These are phyloP conservation scores for Closterium sp. DNA, from an alignment of 139 green algal genomes.

Conservation along the genomic window DNA sequence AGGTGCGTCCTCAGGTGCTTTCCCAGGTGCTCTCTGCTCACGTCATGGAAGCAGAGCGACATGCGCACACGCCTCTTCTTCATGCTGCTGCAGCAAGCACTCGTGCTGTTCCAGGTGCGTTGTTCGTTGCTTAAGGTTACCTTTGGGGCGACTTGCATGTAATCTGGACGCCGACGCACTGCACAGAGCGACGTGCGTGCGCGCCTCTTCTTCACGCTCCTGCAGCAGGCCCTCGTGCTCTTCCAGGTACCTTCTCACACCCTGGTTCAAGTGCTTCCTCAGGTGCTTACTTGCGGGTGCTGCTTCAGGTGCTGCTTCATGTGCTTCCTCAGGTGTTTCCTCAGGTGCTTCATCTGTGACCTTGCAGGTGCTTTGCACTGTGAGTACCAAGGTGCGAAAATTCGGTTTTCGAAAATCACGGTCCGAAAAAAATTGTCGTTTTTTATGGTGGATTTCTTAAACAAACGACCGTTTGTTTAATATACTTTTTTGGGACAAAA, in stretches of 20 bases:
- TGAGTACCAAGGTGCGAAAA: too few species aligned
- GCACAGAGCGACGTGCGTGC: slow-evolving; percentile 9
- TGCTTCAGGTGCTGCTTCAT: not conserved
- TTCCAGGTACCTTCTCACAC: slow-evolving; percentile 27
- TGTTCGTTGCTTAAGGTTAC: too few species aligned
- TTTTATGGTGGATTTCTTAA: too few species aligned
- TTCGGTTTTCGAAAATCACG: too few species aligned
- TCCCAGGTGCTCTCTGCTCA: not conserved
- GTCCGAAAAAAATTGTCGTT: too few species aligned
- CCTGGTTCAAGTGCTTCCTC: not conserved
- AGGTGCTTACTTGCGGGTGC: not conserved
- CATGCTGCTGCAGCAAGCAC: slow-evolving; percentile 30
- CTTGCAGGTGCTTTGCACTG: not conserved
- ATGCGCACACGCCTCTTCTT: slow-evolving; percentile 41
- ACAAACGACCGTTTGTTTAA: too few species aligned
- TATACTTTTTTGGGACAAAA: too few species aligned
- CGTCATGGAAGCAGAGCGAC: slow-evolving; percentile 32
- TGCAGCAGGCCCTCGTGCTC: slow-evolving; percentile 37
- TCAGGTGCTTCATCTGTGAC: not conserved
- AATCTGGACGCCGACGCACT: slow-evolving; percentile 28
- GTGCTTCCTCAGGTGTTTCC: not conserved
- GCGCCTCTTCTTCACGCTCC: slow-evolving; percentile 42
- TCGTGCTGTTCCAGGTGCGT: slow-evolving; percentile 42
- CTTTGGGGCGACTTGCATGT: too few species aligned
- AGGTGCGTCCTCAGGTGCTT: slow-evolving; percentile 7